Evolutionary conservation across 352 stramenopile species (phyloP).

Genomic region (Globisporangium megalacanthum): DNA sequence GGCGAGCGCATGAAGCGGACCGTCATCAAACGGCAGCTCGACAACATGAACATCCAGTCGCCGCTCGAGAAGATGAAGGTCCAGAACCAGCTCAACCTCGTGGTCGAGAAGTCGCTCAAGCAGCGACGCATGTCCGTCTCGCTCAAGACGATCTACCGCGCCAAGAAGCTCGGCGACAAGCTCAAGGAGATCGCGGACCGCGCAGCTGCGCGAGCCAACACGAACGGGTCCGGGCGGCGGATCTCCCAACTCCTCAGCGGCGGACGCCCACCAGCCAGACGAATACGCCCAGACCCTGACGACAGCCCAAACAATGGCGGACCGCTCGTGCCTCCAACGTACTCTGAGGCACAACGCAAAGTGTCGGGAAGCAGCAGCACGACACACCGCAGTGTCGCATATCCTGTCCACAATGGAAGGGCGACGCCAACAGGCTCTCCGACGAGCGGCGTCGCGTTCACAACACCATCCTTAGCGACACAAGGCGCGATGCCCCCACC

Average conservation of each 20-base stretch:
- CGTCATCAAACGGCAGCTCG: constrained; percentile 73
- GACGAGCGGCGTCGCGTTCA: not conserved
- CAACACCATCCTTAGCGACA: not conserved
- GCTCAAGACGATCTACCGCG: constrained; percentile 67
- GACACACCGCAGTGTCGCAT: not conserved
- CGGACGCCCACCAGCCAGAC: not conserved
- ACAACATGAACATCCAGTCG: constrained; percentile 85
- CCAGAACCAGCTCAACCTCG: constrained; percentile 67
- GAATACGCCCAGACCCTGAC: constrained; percentile 3
- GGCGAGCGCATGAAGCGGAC: constrained; percentile 76
- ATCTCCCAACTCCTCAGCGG: constrained; percentile 16
- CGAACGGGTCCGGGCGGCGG: constrained; percentile 16
- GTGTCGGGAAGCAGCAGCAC: not conserved
- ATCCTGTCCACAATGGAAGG: not conserved
- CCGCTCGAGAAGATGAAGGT: constrained; percentile 66
- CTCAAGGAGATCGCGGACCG: constrained; percentile 79
- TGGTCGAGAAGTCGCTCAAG: constrained; percentile 79
- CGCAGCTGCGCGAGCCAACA: constrained; percentile 19
- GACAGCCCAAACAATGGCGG: not conserved
- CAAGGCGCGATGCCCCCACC: not conserved
- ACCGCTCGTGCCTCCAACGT: constrained; percentile 2
- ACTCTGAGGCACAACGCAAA: not conserved
- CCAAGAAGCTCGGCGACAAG: constrained; percentile 76
- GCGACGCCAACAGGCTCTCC: not conserved
- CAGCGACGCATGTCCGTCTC: constrained; percentile 65